A percentile compares a stretch with the other conserved stretches of the same genome.
Conservation (phyloP, 495 filamentous ascomycete genomes). For the Penicillium arizonense region DNA sequence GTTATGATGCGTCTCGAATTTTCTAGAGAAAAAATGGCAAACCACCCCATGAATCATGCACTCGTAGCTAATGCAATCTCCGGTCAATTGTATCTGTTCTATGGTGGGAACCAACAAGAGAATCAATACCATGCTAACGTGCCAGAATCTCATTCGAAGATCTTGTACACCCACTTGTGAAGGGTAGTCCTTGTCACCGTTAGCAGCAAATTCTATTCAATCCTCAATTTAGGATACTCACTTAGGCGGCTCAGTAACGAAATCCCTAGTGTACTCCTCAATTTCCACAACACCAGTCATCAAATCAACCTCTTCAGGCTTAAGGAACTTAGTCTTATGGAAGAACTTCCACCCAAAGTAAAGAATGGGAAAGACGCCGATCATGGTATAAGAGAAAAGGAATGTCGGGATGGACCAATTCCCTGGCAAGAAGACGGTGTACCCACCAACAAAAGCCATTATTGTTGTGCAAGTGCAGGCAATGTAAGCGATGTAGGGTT, state of each 20-base stretch:
- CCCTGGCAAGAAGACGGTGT: slow-evolving; percentile 70
- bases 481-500: slow-evolving; percentile 72
- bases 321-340: slow-evolving; percentile 58
- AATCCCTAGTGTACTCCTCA: slow-evolving; percentile 69
- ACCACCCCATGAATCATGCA: neutral
- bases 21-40: neutral
- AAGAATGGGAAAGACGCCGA: slow-evolving; percentile 62
- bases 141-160: slow-evolving; percentile 13
- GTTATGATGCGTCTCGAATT: neutral
- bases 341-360: slow-evolving; percentile 70
- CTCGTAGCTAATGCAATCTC: neutral
- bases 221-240: slow-evolving; percentile 27
- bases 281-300: slow-evolving; percentile 64
- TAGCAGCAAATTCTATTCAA: slow-evolving; percentile 3
- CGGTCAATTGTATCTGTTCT: neutral
- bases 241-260: slow-evolving; percentile 56
- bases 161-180: slow-evolving; percentile 19
- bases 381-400: slow-evolving; percentile 75
- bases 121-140: neutral
- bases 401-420: slow-evolving; percentile 73
- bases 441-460: slow-evolving; percentile 76
- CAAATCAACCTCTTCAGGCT: slow-evolving; percentile 62
- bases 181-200: slow-evolving; percentile 21
- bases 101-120: neutral
- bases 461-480: slow-evolving; percentile 57